phyloP scores from a whole-genome alignment of 139 green algal species.

The Protoeuglena noctilucae region DNA sequence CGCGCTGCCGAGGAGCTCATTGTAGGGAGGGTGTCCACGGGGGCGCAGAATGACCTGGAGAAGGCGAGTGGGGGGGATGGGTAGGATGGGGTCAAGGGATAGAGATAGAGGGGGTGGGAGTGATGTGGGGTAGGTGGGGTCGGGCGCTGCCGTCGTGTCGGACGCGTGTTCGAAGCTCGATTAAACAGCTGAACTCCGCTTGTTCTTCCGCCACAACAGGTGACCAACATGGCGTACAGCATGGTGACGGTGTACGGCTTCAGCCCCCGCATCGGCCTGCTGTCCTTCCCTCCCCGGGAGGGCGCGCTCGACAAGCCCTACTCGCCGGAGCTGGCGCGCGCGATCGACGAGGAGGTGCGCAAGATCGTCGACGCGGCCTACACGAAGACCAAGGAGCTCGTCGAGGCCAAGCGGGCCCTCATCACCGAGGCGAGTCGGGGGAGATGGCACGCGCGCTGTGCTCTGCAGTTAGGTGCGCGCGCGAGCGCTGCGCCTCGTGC shows the following conservation, averaged over 20 bases:
- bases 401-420: no score
- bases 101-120: no score
- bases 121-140: no score
- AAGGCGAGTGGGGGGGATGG: no score
- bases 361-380: slow-evolving; percentile 25
- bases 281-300: slow-evolving; percentile 80
- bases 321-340: slow-evolving; percentile 70
- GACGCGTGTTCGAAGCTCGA: no score
- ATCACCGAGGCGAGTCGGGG: no score
- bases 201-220: no score
- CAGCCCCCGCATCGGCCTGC: slow-evolving; percentile 78
- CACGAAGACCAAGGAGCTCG: slow-evolving; percentile 8
- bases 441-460: no score
- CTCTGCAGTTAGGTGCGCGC: neutral
- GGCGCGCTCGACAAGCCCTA: slow-evolving; percentile 89
- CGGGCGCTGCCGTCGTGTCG: no score
- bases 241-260: slow-evolving; percentile 87
- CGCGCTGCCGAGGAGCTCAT: slow-evolving; percentile 89
- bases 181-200: no score
- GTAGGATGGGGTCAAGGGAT: no score
- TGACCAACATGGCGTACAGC: slow-evolving; percentile 93
- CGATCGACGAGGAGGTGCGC: slow-evolving; percentile 93
- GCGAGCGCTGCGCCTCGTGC: neutral
- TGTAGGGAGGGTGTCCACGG: slow-evolving; percentile 88
- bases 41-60: slow-evolving; percentile 97